Conservation (phyloP, 495 filamentous ascomycete genomes). For the Penicillium cataractarum region DNA sequence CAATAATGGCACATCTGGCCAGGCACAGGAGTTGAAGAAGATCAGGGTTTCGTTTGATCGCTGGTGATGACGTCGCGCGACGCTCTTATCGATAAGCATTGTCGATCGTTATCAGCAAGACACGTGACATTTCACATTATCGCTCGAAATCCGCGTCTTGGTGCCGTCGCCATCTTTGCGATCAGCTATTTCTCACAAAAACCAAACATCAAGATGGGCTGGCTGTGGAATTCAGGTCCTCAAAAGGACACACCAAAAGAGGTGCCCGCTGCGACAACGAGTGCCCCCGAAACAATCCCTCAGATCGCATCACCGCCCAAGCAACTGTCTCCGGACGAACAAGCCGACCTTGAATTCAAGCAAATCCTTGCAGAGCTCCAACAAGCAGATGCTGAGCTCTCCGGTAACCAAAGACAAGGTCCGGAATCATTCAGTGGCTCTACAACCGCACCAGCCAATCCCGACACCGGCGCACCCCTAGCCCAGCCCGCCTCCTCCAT, state of each 20-base stretch:
- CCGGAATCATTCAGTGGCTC: conserved; percentile 8
- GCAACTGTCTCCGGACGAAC: conserved; percentile 57
- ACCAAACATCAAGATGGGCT: conserved; percentile 48
- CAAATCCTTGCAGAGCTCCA: conserved; percentile 58
- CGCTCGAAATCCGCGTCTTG: conserved; percentile 17
- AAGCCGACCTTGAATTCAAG: conserved; percentile 64
- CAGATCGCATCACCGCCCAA: conserved; percentile 37
- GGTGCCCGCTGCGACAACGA: conserved; percentile 22
- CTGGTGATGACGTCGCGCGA: conserved; percentile 20
- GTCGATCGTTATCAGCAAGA: background rate
- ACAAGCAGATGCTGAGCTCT: conserved; percentile 36
- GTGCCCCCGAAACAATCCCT: conserved; percentile 15
- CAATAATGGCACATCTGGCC: conserved; percentile 12
- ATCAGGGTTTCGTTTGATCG: conserved; percentile 14
- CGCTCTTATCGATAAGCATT: conserved; percentile 16
- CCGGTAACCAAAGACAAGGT: conserved; percentile 12
- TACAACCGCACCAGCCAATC: conserved; percentile 18
- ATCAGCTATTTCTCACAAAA: background rate
- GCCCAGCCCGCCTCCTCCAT: conserved; percentile 42
- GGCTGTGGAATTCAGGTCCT: conserved; percentile 50
- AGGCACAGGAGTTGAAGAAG: background rate
- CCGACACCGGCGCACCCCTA: conserved; percentile 5
- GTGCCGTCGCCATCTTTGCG: background rate
- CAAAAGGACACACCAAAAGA: conserved; percentile 27
- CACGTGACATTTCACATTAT: conserved; percentile 19